Base-by-base conservation (phyloP, 2,329 filamentous ascomycete genomes). In the Ambrosiella cleistominuta region DNA sequence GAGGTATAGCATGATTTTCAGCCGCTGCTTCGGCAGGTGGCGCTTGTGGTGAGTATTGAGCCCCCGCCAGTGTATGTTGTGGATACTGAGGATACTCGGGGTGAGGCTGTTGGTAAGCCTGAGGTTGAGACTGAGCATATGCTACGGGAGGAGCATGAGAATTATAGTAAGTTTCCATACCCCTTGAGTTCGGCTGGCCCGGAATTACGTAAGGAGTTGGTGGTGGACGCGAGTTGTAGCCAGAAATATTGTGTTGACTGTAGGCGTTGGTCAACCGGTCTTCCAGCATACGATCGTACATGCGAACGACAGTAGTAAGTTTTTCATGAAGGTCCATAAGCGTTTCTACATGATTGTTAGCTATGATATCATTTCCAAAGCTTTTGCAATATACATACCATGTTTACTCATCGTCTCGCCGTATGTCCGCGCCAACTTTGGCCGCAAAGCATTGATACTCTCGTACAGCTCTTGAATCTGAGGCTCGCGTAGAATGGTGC, bases 351-450 rank as follows among this genome's bases (percentile, higher is more conserved):
- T 13, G 47, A 17, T 11, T 50, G 4, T 54, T 55, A 49, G 39
- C 15, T 7, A 27, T 13, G 54, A 17, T n/a, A n/a, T 13, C 19
- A 39, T 17, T 5, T 44, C 12, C 39, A 27, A 47, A 45, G 40
- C n/a, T 47, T 7, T 45, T 15, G 40, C 57, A 49, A 35, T 44
- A 7, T 13, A 71, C 81, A 68, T 73, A 88, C 88, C 90, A 69
- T 97, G 93, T 70, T 98, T 98, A 79, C 93, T 97, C 93, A 98
- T 97, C 0, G 93, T 96, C 72, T 98, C 93, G 58, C 93, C 93
- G 67, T 97, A 96, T 0, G 91, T 96, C 59, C 93, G 81, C 3
- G 93, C 93, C 58, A 98, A 75, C 69, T 98, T 98, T 1, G 93
- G 93, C 54, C 93, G 80, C 62, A 98, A 73, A 13, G 88, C 79